Base-by-base conservation (phyloP, 2,329 filamentous ascomycete species). In the Curvularia eragrostidis region DNA sequence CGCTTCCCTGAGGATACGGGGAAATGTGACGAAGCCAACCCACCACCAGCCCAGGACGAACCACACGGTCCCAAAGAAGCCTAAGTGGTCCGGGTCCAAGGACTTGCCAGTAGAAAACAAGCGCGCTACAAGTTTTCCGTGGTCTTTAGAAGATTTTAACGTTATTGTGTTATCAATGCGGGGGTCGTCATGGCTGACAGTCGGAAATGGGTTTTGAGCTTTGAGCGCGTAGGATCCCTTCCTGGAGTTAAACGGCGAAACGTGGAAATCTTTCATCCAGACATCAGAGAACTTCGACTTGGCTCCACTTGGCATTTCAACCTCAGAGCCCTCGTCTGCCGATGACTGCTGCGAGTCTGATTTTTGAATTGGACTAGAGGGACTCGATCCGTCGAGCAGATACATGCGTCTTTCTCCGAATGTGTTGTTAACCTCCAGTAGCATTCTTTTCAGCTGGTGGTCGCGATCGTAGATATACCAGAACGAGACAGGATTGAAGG, bases 341-440 rank as follows among this genome's bases (percentile, higher is more conserved):
- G 47, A 24, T 28, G 34, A 49, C 5, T 21, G 21, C 55, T 61
- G 62, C 9, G 60, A 62, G 3, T 52, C 65, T 10, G 58, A 50
- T 26, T 63, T 64, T 21, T 50, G 53, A 5, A 67, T 59, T 41
- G 73, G 66, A 28, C 75, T 75, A n/a, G 77, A 39, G 24, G 68
- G 58, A 24, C 64, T 65, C 1, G 66, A 66, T 1, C 73, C 75
- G 24, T 81, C 80, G 12, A 90, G 76, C 34, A 88, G 80, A 67
- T 91, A 91, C 73, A 89, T 84, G 9, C 88, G 84, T 49, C 88
- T 82, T 73, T 93, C 90, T 48, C 85, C 88, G 68, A 91, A 92
- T 0, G 89, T 91, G 66, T 92, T 92, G 75, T 91, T 91, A 44
- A 92, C 88, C 72, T 93, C 90, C 1, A 91, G 70, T 1, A 93